Conservation (phyloP, 306 rosid species). For the Canavalia ensiformis region DNA sequence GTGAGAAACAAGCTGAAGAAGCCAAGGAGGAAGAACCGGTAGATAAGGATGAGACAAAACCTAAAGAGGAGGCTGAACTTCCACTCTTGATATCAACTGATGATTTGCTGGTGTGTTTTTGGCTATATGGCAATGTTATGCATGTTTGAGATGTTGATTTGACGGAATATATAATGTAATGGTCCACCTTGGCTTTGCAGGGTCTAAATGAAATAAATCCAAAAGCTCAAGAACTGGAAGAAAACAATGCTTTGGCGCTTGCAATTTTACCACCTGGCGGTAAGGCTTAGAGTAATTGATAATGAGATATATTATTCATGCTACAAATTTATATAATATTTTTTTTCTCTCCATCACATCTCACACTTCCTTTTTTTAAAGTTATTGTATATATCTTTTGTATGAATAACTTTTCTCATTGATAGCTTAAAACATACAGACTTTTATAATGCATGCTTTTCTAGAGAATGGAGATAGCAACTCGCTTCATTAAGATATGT, state of each 20-base stretch:
- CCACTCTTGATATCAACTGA: constrained; percentile 76
- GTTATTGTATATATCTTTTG: too few relatives aligned
- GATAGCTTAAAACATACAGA: neutral
- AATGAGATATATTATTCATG: neutral
- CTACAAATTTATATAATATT: too few relatives aligned
- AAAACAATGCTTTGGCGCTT: constrained; percentile 86
- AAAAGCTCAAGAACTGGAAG: constrained; percentile 78
- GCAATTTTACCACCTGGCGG: constrained; percentile 85
- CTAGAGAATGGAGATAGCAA: neutral
- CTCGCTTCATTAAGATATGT: neutral
- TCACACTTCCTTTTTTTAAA: too few relatives aligned
- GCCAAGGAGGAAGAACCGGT: constrained; percentile 53
- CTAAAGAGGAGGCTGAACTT: constrained; percentile 58
- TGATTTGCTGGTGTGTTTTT: constrained; percentile 74
- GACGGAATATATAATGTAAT: constrained; percentile 2
- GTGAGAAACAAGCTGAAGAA: constrained; percentile 61
- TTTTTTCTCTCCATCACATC: too few relatives aligned
- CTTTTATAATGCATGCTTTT: neutral
- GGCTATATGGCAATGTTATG: constrained; percentile 18
- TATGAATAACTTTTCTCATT: too few relatives aligned
- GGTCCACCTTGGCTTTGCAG: constrained; percentile 55
- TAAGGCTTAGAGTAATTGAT: constrained; percentile 48
- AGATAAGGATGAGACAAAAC: constrained; percentile 57
- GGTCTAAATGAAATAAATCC: constrained; percentile 82
- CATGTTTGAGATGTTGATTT: constrained; percentile 39